These are phyloP conservation scores for Ceratobasidium papillatum DNA, from an alignment of 1,284 basidiomycete species.

Conservation along the genomic window DNA sequence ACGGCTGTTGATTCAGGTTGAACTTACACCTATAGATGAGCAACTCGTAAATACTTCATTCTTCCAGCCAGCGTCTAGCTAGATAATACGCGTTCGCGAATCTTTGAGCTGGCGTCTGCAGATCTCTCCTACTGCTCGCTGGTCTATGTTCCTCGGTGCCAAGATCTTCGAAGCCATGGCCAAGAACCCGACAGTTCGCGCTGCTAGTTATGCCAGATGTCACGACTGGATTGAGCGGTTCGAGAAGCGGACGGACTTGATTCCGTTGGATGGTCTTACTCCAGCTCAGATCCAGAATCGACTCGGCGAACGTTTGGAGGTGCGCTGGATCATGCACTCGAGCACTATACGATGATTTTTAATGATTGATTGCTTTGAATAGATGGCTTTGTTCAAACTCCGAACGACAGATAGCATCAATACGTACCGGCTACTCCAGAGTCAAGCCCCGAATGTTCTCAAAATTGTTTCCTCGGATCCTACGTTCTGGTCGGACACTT, in stretches of 20 bases:
- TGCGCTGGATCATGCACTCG: neutral
- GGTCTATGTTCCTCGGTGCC: neutral
- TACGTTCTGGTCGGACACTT: neutral
- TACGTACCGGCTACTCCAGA: slow-evolving; percentile 9
- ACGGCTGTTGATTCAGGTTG: neutral
- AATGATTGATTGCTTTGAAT: neutral
- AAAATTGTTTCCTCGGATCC: slow-evolving; percentile 21
- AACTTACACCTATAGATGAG: neutral
- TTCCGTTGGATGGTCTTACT: neutral
- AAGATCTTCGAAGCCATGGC: slow-evolving; percentile 9
- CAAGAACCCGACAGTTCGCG: neutral
- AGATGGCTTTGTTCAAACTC: slow-evolving; percentile 1
- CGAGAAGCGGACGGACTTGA: neutral
- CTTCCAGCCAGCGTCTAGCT: neutral
- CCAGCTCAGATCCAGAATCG: neutral
- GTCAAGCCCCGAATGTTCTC: neutral
- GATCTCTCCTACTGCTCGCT: slow-evolving; percentile 2
- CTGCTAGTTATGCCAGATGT: neutral
- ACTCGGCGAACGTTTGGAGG: slow-evolving; percentile 13
- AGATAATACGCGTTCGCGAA: neutral
- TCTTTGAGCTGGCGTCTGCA: slow-evolving; percentile 3
- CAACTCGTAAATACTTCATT: neutral
- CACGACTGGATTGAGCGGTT: neutral
- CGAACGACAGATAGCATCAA: neutral
- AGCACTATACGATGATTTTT: neutral